Percentiles rank a stretch among this genome's conserved stretches.
Evolutionary conservation across 148 eudicot species (phyloP).

Genomic region (Chenopodium berlandieri): DNA sequence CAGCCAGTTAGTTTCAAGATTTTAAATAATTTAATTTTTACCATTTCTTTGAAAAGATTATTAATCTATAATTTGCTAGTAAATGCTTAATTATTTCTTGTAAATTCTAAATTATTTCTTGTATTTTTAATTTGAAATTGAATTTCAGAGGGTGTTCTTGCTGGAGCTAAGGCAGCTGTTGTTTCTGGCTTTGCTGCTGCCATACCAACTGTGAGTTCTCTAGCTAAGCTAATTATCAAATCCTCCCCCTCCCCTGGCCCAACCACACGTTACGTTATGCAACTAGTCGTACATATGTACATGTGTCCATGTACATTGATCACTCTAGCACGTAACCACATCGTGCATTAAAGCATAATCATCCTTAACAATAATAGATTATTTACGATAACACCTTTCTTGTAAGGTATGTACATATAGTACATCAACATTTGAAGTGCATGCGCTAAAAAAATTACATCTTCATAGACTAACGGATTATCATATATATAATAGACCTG

Average conservation of each 20-base stretch:
- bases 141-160: constrained; percentile 58
- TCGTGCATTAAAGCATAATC: no score
- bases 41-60: background rate
- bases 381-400: no score
- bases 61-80: background rate
- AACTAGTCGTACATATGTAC: no score
- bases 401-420: no score
- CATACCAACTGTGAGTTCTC: constrained; percentile 60
- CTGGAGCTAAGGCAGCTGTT: constrained; percentile 77
- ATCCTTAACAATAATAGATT: no score
- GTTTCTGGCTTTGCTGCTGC: constrained; percentile 69
- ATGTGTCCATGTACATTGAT: no score
- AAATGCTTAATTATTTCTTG: no score
- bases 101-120: background rate
- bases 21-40: background rate
- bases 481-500: no score
- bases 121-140: background rate
- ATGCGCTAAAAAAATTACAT: no score
- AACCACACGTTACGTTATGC: background rate
- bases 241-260: background rate
- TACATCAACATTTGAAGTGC: no score
- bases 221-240: background rate
- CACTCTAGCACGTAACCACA: no score
- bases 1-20: background rate
- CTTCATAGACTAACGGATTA: no score